Percentiles rank a stretch among this genome's conserved stretches.
phyloP scores from a whole-genome alignment of 495 filamentous ascomycete species.

The Emericellopsis terricola region DNA sequence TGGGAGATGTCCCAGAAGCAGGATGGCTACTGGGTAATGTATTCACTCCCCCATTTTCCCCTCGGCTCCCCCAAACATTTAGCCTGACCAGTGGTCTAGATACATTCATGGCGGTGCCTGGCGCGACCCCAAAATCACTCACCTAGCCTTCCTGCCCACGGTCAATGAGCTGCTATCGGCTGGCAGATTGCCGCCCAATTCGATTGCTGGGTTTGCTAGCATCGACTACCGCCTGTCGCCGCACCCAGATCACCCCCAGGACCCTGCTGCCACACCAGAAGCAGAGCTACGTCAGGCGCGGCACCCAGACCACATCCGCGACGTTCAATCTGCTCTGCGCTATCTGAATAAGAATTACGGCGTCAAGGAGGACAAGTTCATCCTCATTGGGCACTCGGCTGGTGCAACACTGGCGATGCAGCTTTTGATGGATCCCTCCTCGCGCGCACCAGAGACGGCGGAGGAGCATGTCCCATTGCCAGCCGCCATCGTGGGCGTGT shows the following conservation, averaged over 20 bases:
- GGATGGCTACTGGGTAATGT: slow-evolving; percentile 3
- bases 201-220: slow-evolving; percentile 46
- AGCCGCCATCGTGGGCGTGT: slow-evolving; percentile 40
- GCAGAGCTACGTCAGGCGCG: slow-evolving; percentile 16
- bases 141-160: slow-evolving; percentile 28
- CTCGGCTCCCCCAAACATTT: no score
- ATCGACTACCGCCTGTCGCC: slow-evolving; percentile 69
- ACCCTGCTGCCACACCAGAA: slow-evolving; percentile 9
- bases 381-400: slow-evolving; percentile 61
- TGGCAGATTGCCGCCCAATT: slow-evolving; percentile 2
- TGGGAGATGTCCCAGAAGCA: slow-evolving; percentile 1
- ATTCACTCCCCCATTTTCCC: background rate
- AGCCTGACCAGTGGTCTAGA: no score
- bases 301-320: slow-evolving; percentile 61
- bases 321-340: slow-evolving; percentile 43
- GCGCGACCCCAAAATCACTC: slow-evolving; percentile 51
- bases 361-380: slow-evolving; percentile 28
- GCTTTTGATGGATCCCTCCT: slow-evolving; percentile 29
- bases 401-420: slow-evolving; percentile 63
- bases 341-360: slow-evolving; percentile 39
- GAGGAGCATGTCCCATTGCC: slow-evolving; percentile 9
- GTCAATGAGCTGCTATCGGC: slow-evolving; percentile 22
- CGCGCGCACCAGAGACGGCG: background rate
- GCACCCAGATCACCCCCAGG: slow-evolving; percentile 41
- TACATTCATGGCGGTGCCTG: slow-evolving; percentile 77